Conservation (phyloP, 768 basidiomycete genomes). For the Roridomyces roridus region DNA sequence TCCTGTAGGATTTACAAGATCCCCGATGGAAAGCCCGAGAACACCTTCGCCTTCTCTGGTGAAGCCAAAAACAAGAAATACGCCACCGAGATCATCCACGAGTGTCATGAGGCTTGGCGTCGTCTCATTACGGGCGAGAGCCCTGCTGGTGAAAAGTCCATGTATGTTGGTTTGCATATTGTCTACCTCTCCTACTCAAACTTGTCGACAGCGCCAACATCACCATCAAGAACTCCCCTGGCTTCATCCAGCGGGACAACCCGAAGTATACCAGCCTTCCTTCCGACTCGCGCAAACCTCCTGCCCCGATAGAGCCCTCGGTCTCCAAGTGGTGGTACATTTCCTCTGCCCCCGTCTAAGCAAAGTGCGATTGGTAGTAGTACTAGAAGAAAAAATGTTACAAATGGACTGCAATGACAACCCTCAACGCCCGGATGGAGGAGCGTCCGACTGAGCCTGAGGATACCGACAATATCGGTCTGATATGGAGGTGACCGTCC, state of each 20-base stretch:
- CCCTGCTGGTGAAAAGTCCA: constrained; percentile 82
- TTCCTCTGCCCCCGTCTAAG: constrained; percentile 81
- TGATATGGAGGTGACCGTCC: constrained; percentile 91
- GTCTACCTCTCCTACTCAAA: constrained; percentile 1
- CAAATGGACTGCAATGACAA: constrained; percentile 13
- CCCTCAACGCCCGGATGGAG: constrained; percentile 40
- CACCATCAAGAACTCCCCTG: constrained; percentile 76
- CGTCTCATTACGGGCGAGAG: constrained; percentile 84
- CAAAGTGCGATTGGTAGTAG: constrained; percentile 26
- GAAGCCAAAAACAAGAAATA: constrained; percentile 99
- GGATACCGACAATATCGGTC: constrained; percentile 93
- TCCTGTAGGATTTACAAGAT: constrained; percentile 88
- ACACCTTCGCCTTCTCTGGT: constrained; percentile 98
- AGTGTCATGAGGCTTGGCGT: constrained; percentile 99
- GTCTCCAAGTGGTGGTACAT: constrained; percentile 97
- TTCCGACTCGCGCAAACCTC: constrained; percentile 78
- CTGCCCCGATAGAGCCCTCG: constrained; percentile 90
- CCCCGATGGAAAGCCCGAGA: constrained; percentile 95
- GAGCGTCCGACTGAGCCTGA: constrained; percentile 61
- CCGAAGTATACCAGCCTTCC: constrained; percentile 71
- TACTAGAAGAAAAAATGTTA: too few relatives aligned
- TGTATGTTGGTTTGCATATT: constrained; percentile 58
- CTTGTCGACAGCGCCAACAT: constrained; percentile 71
- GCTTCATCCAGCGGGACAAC: constrained; percentile 67
- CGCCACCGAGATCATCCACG: constrained; percentile 98